Evolutionary conservation across 169 alveolate genomes (phyloP), one percentile per base, ranked within the genome.

Genomic region (Eimeria sp.): DNA sequence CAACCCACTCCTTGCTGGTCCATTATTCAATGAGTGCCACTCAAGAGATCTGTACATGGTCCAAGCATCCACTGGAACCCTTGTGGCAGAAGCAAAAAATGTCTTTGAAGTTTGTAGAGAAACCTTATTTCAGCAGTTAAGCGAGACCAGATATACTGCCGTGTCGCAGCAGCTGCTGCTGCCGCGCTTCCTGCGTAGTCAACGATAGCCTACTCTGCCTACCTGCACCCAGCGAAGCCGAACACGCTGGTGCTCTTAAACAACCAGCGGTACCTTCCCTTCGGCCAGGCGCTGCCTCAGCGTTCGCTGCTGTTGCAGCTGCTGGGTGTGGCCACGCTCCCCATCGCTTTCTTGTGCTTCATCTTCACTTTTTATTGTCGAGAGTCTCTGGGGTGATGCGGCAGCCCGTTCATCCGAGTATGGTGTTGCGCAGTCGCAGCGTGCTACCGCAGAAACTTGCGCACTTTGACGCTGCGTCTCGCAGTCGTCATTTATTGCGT

Each of bases 231-330:
- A 60, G 58, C 46, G 40, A 37, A 85, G 40, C 77, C 76, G 58
- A 62, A 8, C 66, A 83, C 64, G 54, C 94, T 87, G 56, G 83
- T 64, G 66, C 71, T 27, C 40, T 76, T 49, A 66, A 66, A 58
- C 94, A 46, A 76, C 94, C 80, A 87, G 83, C 43, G 94, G 94
- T 43, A 62, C 82, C 72, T 54, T 87, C 46, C 94, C 82, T 52
- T 66, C 76, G 40, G 71, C 82, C 33, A 87, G 74, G 54, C 68
- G 90, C 88, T 89, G 95, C 88, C 72, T 60, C 88, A 62, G 88
- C 85, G 76, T 72, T 56, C 46, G 88, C 95, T 89, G 95, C 95
- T 89, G 88, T 40, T 89, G 95, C 66, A 71, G 95, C 64, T 89
- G 87, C 95, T 87, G 83, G 60, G 71, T 62, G 94, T 52, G 60